Conservation (phyloP, 2,329 filamentous ascomycete genomes). For the Trichoderma pleuroti region DNA sequence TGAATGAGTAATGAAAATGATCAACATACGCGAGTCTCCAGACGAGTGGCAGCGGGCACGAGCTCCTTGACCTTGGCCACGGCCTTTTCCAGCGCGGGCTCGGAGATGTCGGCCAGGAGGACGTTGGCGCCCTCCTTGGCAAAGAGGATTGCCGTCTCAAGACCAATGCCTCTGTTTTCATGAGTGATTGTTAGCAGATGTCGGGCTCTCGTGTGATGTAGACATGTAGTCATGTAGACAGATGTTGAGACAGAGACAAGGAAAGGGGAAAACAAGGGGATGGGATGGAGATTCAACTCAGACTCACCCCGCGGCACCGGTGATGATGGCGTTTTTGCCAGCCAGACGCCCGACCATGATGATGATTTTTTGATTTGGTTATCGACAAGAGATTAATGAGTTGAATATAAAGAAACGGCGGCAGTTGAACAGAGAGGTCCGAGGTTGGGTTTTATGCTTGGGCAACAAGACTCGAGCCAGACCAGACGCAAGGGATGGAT, state of each 20-base stretch:
- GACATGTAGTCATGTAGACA: too few species aligned
- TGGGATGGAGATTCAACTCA: not conserved
- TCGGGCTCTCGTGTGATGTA: too few species aligned
- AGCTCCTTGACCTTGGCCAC: conserved; percentile 70
- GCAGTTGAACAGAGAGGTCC: not conserved
- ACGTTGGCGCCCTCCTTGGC: conserved; percentile 83
- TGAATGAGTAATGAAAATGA: not conserved
- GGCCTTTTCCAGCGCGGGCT: conserved; percentile 72
- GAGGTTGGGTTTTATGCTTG: conserved; percentile 12
- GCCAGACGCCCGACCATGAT: conserved; percentile 47
- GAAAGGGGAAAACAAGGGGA: not conserved
- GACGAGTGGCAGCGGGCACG: conserved; percentile 55
- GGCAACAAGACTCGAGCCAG: not conserved
- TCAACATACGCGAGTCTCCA: conserved; percentile 58
- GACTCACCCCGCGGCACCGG: conserved; percentile 77
- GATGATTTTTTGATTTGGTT: not conserved
- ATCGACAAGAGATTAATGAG: not conserved
- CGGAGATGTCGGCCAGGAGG: conserved; percentile 81
- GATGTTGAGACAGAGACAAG: too few species aligned
- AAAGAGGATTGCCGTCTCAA: conserved; percentile 88
- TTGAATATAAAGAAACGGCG: not conserved
- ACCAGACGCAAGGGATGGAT: not conserved
- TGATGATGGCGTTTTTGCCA: conserved; percentile 68
- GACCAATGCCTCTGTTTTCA: conserved; percentile 73
- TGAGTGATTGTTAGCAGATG: conserved; percentile 5